Evolutionary conservation across 352 stramenopile species (phyloP).

Genomic region (Blastocystis sp.): DNA sequence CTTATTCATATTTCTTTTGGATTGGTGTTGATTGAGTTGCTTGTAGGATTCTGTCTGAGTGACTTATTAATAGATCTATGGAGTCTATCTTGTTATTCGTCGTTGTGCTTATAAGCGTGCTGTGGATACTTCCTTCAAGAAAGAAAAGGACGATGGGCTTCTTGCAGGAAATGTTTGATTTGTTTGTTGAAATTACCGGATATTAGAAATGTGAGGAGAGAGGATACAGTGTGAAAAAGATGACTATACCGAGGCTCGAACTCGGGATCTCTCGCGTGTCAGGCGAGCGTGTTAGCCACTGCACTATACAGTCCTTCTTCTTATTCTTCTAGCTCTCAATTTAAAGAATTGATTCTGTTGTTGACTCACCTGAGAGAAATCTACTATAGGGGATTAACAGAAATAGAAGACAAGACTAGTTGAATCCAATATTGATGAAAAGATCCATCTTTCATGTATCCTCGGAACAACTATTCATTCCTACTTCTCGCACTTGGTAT

Average conservation of each 20-base stretch:
- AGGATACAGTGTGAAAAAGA: conserved; percentile 21
- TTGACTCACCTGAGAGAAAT: not conserved
- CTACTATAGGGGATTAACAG: no score
- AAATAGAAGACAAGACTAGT: no score
- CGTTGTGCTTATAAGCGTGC: not conserved
- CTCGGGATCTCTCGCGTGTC: conserved; percentile 67
- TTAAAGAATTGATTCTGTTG: not conserved
- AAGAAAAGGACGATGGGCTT: not conserved
- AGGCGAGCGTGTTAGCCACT: conserved; percentile 67
- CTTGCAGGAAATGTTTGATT: not conserved
- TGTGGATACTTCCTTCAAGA: not conserved
- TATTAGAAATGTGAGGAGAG: not conserved
- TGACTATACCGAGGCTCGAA: conserved; percentile 68
- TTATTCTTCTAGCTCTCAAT: no score
- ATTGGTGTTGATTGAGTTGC: not conserved
- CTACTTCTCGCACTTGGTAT: no score
- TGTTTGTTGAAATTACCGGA: not conserved
- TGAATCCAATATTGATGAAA: no score
- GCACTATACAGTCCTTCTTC: conserved; percentile 64
- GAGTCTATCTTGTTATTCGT: not conserved
- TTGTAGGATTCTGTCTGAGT: not conserved
- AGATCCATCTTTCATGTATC: no score
- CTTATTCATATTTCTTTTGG: conserved; percentile 14
- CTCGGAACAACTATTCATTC: conserved; percentile 17
- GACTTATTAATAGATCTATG: not conserved